Evolutionary conservation across 306 rosid genomes (phyloP), one percentile per base, ranked within the genome.

Genomic region (Acacia melanoxylon): DNA sequence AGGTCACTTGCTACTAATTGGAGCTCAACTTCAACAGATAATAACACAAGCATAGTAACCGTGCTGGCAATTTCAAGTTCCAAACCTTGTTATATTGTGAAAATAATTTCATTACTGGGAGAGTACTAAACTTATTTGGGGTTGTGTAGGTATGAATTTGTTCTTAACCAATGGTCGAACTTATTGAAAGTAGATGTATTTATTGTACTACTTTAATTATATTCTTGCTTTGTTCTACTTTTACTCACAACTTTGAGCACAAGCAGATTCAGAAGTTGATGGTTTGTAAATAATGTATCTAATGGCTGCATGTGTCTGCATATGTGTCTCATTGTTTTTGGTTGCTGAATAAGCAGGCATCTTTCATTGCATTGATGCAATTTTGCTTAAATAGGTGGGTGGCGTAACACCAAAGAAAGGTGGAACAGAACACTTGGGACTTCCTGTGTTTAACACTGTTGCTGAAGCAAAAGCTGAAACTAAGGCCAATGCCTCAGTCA

Each of bases 371-470:
- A 49, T 41, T 80, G 59, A 69, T 46, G 10, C 94, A 80, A 46
- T 72, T 25, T 72, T 45, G 76, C 31, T 10, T 10, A 15, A 74
- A 66, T 81, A 92, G 97, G 94, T 96, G 31, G 99, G 98, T 68
- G 99, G 99, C 54, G 99, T 96, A 25, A 96, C 99, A 1, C 99
- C 99, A 1, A 96, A 93, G 92, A 96, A 96, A 74, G 99, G 99
- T 6, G 99, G 99, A 85, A 91, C 98, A 0, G 97, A 96, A 73
- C 99, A 96, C 83, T 79, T 96, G 82, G 99, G 99, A n/a, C 98
- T 96, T 77, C 99, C 99, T 9, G 99, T 96, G 20, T 96, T 93
- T 90, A 96, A 96, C 84, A 37, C 90, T 15, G 98, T 96, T 44
- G 97, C 98, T 0, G 99, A 96, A 78, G 99, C 99, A 11, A 96